Evolutionary conservation across 73 alveolate species (phyloP), one percentile per base, ranked within the genome.

Genomic region (Stentor coeruleus): DNA sequence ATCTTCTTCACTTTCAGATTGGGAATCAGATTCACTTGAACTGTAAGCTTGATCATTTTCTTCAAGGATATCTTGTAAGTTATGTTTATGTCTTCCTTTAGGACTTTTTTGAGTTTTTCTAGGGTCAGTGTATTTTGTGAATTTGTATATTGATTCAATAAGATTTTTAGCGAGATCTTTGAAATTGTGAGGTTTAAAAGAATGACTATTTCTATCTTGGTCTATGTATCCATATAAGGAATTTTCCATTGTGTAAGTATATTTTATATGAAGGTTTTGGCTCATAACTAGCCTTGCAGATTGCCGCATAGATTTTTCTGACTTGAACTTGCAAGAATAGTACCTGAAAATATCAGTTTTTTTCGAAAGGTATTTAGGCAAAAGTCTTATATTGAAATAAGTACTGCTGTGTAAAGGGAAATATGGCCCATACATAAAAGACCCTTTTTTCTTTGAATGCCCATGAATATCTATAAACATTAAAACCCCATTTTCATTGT

Each of bases 391-490:
- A 35, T 84, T 88, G 36, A 88, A 38, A 58, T 88, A 88, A 31
- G 81, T 84, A 35, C 81, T 87, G 58, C 77, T 59, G 76, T 88
- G 94, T 15, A 88, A 83, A 6, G 94, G 94, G 39, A 59, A 88
- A 39, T 88, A 86, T 58, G 94, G 94, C 6, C 94, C 94, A 74
- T 88, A 88, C 59, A 89, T 81, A 59, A 89, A 89, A 3, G 76
- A 75, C 0, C 86, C 59, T 59, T 89, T 89, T 66, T 87, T 86
- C 33, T 75, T 76, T 3, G 95, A 91, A 81, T 92, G 97, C 35
- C 94, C 90, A 76, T 92, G 97, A 28, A 92, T 77, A 30, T 85
- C 58, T 11, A 87, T n/a, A n/a, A n/a, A n/a, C n/a, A 86, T 76
- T 89, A 90, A 15, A 87, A 86, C 3, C 14, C 20, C 38, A 77